These are phyloP conservation scores for Ganoderma meredithae DNA, from an alignment of 1,284 basidiomycete genomes.

Conservation along the genomic window DNA sequence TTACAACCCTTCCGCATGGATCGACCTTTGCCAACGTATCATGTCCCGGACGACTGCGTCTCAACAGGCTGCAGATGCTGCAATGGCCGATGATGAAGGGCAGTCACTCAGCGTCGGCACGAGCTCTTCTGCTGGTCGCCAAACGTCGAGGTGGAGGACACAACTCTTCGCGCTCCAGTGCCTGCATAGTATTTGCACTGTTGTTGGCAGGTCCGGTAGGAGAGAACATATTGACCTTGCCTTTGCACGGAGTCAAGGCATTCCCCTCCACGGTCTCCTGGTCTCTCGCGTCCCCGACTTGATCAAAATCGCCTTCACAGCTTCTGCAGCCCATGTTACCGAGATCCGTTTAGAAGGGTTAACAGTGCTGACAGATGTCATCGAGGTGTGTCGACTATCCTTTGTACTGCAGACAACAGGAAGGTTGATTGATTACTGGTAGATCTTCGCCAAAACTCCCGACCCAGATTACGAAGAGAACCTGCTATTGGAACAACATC, in stretches of 20 bases:
- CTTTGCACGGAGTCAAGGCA: constrained; percentile 53
- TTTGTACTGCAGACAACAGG: background rate
- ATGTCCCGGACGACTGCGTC: constrained; percentile 90
- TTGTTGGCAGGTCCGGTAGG: constrained; percentile 76
- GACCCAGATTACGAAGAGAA: constrained; percentile 95
- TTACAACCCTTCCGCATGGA: constrained; percentile 96
- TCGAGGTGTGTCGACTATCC: constrained; percentile 67
- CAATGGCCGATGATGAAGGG: constrained; percentile 86
- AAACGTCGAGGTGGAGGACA: constrained; percentile 93
- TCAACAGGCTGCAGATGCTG: constrained; percentile 74
- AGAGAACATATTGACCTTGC: constrained; percentile 84
- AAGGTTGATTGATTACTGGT: constrained; percentile 12
- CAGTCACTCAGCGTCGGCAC: constrained; percentile 81
- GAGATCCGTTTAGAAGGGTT: constrained; percentile 96
- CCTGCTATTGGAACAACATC: constrained; percentile 95
- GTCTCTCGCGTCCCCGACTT: constrained; percentile 90
- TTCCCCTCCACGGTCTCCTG: constrained; percentile 59
- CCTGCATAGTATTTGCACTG: constrained; percentile 87
- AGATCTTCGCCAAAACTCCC: constrained; percentile 87
- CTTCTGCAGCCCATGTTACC: constrained; percentile 94
- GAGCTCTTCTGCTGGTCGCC: constrained; percentile 47
- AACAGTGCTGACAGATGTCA: constrained; percentile 89
- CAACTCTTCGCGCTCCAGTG: constrained; percentile 96
- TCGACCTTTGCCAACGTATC: constrained; percentile 96
- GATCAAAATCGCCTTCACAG: constrained; percentile 98